phyloP scores from a whole-genome alignment of 225 moss, liverwort and hornwort genomes.

The Sphagnum contortum region DNA sequence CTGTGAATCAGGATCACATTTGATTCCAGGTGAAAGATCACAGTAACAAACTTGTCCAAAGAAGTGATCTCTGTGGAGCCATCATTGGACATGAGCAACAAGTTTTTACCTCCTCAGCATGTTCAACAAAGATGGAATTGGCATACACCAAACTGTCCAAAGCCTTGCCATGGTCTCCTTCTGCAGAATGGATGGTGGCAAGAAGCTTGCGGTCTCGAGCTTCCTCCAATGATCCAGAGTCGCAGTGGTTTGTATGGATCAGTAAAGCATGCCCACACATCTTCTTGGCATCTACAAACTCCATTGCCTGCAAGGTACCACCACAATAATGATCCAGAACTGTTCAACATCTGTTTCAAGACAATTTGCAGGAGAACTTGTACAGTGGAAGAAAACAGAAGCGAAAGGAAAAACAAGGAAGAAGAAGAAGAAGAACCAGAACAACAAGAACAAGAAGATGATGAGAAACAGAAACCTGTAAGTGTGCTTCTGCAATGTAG shows the following conservation, averaged over 20 bases:
- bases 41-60: too few species aligned
- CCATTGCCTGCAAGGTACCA: constrained; percentile 56
- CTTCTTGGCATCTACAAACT: constrained; percentile 71
- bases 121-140: constrained; percentile 39
- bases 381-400: neutral
- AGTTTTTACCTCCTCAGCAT: constrained; percentile 29
- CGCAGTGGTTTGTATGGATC: constrained; percentile 57
- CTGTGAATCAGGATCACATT: constrained; percentile 4
- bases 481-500: constrained; percentile 84
- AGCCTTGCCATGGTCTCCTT: constrained; percentile 62
- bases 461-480: constrained; percentile 40
- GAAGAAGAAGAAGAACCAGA: too few species aligned
- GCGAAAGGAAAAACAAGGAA: too few species aligned
- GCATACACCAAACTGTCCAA: constrained; percentile 66
- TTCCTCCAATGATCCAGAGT: constrained; percentile 67
- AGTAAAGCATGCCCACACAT: constrained; percentile 62
- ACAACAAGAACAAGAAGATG: too few species aligned
- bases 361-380: too few species aligned
- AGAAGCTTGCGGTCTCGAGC: constrained; percentile 73
- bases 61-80: neutral
- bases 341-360: neutral
- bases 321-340: neutral
- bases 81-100: constrained; percentile 31
- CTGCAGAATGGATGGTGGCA: constrained; percentile 81
- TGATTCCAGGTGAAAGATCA: too few species aligned